Conservation (phyloP, 805 yeast species). For the Cephaloascus fragrans region DNA sequence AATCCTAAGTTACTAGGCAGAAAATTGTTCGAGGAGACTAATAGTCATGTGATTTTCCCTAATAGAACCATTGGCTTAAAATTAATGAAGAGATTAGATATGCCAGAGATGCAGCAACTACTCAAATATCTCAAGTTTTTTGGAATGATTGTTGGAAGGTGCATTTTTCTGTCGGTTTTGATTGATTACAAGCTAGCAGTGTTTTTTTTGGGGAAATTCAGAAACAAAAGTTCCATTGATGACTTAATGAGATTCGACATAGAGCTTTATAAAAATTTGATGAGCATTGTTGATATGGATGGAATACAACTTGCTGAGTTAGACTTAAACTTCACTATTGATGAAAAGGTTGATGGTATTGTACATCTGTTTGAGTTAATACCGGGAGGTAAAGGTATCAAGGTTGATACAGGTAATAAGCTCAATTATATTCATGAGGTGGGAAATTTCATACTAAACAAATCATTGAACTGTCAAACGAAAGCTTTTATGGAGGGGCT, state of each 20-base stretch:
- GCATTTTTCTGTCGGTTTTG: constrained; percentile 73
- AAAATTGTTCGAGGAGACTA: constrained; percentile 31
- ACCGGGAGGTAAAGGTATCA: constrained; percentile 44
- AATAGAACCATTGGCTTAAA: constrained; percentile 41
- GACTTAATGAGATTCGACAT: constrained; percentile 67
- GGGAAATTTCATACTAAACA: constrained; percentile 72
- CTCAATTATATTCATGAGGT: constrained; percentile 68
- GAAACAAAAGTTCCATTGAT: constrained; percentile 57
- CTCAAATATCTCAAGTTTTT: constrained; percentile 43
- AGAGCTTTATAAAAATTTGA: constrained; percentile 54
- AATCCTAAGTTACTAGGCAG: too few relatives aligned
- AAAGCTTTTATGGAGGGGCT: constrained; percentile 62
- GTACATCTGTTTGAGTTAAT: constrained; percentile 44
- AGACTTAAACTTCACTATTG: constrained; percentile 59
- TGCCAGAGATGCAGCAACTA: constrained; percentile 14
- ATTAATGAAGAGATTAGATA: constrained; percentile 18
- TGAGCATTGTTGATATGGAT: constrained; percentile 46
- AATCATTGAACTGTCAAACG: constrained; percentile 47
- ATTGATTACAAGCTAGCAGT: constrained; percentile 82
- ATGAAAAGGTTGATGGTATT: constrained; percentile 32
- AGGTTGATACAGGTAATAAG: constrained; percentile 53
- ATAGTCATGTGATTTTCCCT: constrained; percentile 63
- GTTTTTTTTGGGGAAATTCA: constrained; percentile 70
- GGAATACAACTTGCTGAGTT: constrained; percentile 46
- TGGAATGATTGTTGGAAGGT: constrained; percentile 83